phyloP scores from a whole-genome alignment of 2,329 filamentous ascomycete species.

The Trichoderma harzianum region DNA sequence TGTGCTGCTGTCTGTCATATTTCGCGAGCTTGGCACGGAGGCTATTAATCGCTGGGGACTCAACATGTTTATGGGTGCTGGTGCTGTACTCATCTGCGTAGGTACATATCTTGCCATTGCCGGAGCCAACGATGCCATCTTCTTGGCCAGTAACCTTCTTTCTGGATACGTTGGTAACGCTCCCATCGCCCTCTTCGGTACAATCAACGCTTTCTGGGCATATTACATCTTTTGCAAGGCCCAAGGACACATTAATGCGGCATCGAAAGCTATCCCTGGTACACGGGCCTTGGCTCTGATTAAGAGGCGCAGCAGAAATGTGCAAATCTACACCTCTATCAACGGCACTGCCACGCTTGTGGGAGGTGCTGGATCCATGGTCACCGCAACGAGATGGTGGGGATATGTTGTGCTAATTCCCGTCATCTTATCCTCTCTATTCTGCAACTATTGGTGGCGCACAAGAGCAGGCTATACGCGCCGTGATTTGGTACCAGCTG shows the following conservation, averaged over 20 bases:
- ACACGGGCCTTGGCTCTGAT: constrained; percentile 31
- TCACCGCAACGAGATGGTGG: constrained; percentile 50
- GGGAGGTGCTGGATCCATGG: constrained; percentile 47
- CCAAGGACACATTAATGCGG: constrained; percentile 34
- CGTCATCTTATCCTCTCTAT: constrained; percentile 44
- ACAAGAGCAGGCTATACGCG: constrained; percentile 42
- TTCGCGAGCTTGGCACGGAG: constrained; percentile 50
- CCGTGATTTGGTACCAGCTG: not conserved
- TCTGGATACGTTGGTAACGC: constrained; percentile 55
- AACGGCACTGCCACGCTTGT: constrained; percentile 46
- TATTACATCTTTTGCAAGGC: constrained; percentile 41
- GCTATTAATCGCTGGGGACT: constrained; percentile 48
- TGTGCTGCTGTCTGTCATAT: constrained; percentile 42
- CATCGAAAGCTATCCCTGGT: constrained; percentile 25
- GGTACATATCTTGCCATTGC: constrained; percentile 54
- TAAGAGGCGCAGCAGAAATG: constrained; percentile 35
- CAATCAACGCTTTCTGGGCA: constrained; percentile 49
- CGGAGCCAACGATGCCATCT: constrained; percentile 43
- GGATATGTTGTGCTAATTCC: constrained; percentile 51
- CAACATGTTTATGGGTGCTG: constrained; percentile 49
- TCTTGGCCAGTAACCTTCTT: constrained; percentile 47
- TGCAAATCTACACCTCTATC: constrained; percentile 43
- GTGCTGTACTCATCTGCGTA: constrained; percentile 46
- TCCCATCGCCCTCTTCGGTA: constrained; percentile 46
- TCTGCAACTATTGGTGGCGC: constrained; percentile 50